These are phyloP conservation scores for Penicillium bovifimosum DNA, from an alignment of 495 filamentous ascomycete genomes.

Conservation along the genomic window DNA sequence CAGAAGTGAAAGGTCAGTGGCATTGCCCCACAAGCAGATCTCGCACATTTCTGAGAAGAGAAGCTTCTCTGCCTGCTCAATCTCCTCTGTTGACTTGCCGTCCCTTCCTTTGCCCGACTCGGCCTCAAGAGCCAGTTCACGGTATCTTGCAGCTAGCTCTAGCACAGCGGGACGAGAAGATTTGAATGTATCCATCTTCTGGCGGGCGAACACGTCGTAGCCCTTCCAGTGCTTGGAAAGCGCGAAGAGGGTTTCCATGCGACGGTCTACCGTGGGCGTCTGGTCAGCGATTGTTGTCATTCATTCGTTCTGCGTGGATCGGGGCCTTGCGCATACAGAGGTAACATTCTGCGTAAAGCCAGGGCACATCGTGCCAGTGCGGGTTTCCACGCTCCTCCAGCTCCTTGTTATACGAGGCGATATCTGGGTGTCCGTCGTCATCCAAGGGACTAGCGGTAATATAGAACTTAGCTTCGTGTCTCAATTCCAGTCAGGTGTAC, in stretches of 20 bases:
- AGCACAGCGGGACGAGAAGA: constrained; percentile 89
- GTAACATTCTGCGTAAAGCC: constrained; percentile 93
- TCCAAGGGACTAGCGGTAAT: constrained; percentile 56
- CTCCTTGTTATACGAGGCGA: constrained; percentile 80
- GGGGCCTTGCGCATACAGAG: constrained; percentile 61
- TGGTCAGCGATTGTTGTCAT: constrained; percentile 12
- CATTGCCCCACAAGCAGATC: constrained; percentile 97
- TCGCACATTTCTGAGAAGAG: constrained; percentile 93
- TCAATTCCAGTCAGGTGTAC: background rate
- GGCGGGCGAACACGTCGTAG: constrained; percentile 86
- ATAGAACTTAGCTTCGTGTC: background rate
- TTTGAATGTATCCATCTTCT: constrained; percentile 89
- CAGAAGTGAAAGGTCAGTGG: constrained; percentile 87
- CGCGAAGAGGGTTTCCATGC: constrained; percentile 69
- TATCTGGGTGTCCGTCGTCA: constrained; percentile 76
- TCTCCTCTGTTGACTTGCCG: constrained; percentile 39
- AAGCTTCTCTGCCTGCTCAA: constrained; percentile 64
- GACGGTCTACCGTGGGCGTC: constrained; percentile 44
- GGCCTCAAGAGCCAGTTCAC: constrained; percentile 55
- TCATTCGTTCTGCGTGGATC: background rate
- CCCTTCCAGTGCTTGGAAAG: constrained; percentile 79
- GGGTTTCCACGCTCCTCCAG: constrained; percentile 67
- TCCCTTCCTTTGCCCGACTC: constrained; percentile 30
- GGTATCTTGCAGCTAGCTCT: constrained; percentile 76
- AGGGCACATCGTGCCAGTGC: constrained; percentile 76